Evolutionary conservation across 768 basidiomycete species (phyloP), one percentile per base, ranked within the genome.

Genomic region (Boletus fagicola): DNA sequence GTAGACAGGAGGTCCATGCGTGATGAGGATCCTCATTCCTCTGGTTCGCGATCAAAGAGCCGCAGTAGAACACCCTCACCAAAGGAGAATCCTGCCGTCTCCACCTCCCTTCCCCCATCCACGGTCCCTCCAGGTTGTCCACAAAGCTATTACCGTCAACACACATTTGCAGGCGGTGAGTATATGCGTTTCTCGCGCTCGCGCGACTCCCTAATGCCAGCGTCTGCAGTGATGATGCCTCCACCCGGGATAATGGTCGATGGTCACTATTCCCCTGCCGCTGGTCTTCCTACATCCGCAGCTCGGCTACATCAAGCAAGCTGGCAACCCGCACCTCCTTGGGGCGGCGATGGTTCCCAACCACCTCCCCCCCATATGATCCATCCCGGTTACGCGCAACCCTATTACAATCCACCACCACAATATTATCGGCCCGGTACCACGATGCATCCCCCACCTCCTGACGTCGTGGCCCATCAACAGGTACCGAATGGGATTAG

Each of bases 61-160:
- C 77, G 80, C 55, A 81, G 79, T 55, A 73, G 72, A 36, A 79
- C 82, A 15, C 82, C 83, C 8, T 50, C 72, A 20, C 73, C 54
- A 77, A 78, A 64, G 72, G 78, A 61, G 76, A 78, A 68, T 62
- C 66, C 73, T 30, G 66, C 54, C 35, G 68, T 59, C 54, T 72
- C 75, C 20, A 56, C 63, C 18, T 63, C 74, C 33, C 75, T 77
- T 4, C 74, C 83, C 46, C 66, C 68, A 4, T 57, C 67, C 58
- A 62, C 63, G 57, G 66, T 68, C 42, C 70, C 65, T 47, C 73
- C 73, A 11, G 62, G 67, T 1, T 70, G 72, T n/a, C 65, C 73
- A n/a, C 80, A 81, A 20, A 83, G 80, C 61, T 87, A 88, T 68
- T 88, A 88, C 66, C 81, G 85, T 36, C 81, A 80, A 65, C 86